A percentile compares a stretch with the other conserved stretches of the same genome.
phyloP scores from a whole-genome alignment of 2,329 filamentous ascomycete species.

The Chrysoporthe cubensis region DNA sequence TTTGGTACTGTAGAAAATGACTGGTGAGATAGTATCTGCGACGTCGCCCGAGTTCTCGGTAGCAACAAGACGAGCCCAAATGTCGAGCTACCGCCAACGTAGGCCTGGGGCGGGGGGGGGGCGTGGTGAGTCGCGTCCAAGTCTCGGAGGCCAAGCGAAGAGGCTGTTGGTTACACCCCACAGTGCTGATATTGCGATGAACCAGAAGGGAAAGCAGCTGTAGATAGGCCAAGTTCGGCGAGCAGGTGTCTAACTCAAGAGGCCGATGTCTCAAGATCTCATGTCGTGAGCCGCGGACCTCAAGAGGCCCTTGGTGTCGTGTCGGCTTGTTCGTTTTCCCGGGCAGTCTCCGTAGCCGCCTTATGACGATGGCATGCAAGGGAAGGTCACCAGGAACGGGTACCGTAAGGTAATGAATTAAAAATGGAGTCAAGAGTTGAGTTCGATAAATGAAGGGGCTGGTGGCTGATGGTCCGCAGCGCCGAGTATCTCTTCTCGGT shows the following conservation, averaged over 20 bases:
- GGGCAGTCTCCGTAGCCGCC: background rate
- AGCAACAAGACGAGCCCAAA: background rate
- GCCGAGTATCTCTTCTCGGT: background rate
- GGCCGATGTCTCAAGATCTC: constrained; percentile 17
- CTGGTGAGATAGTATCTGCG: background rate
- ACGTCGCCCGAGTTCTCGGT: background rate
- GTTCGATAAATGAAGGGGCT: constrained; percentile 20
- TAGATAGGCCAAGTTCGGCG: constrained; percentile 10
- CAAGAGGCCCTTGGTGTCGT: background rate
- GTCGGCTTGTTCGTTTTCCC: constrained; percentile 7
- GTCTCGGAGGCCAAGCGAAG: background rate
- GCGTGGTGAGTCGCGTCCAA: constrained; percentile 10
- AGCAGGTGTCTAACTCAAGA: constrained; percentile 21
- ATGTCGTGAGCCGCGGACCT: constrained; percentile 7
- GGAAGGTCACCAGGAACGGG: background rate
- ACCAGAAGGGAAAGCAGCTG: background rate
- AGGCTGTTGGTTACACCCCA: constrained; percentile 19
- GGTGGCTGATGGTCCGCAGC: constrained; percentile 17
- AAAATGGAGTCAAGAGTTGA: constrained; percentile 13
- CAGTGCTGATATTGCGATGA: constrained; percentile 6
- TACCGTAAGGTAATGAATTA: constrained; percentile 1
- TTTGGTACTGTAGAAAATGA: background rate
- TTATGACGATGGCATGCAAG: constrained; percentile 10
- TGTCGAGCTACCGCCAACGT: background rate
- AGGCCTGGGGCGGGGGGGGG: background rate